Evolutionary conservation across 371 early-diverging fungal genomes (phyloP), one percentile per base, ranked within the genome.

Genomic region (Zychaea mexicana): DNA sequence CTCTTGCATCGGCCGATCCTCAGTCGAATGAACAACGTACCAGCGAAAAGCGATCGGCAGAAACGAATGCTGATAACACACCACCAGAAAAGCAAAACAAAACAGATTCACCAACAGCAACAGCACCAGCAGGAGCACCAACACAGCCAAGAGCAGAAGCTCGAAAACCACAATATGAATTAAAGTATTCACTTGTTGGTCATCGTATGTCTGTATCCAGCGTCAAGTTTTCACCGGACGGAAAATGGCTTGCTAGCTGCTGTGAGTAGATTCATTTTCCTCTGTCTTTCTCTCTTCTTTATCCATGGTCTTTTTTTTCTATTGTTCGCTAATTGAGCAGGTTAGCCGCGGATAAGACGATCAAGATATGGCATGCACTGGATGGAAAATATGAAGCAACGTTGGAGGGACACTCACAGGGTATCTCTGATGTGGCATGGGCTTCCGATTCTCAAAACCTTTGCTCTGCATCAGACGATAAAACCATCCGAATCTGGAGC

Each of bases 161-260:
- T 15, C 80, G 85, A 32, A 88, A 84, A 70, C 95, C 97, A 17
- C 94, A 96, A 65, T 98, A 97, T 66, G 84, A 88, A 61, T 81
- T 96, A 17, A 93, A 90, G 61, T 95, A 88, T 69, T 92, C 94
- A 13, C 84, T 98, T 28, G 88, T 92, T 8, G 99, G 99, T 8
- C 99, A 98, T 76, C 92, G 92, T 57, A 96, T 94, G 85, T 92
- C 96, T 2, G 90, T 98, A 0, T 96, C 97, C 2, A 89, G 93
- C 45, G 97, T 98, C 24, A 98, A 98, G 74, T 97, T 96, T 71
- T 97, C 97, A 13, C 99, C 99, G 2, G 96, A 98, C 70, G 99
- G 98, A 42, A 89, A 91, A 75, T 97, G 95, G 95, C 85, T 98
- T 10, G 97, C 98, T 27, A 92, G 95, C 60, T 86, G 95, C 46